A percentile compares a stretch with the other conserved stretches of the same genome.
phyloP scores from a whole-genome alignment of 805 yeast genomes.

The Suhomyces kilbournensis region DNA sequence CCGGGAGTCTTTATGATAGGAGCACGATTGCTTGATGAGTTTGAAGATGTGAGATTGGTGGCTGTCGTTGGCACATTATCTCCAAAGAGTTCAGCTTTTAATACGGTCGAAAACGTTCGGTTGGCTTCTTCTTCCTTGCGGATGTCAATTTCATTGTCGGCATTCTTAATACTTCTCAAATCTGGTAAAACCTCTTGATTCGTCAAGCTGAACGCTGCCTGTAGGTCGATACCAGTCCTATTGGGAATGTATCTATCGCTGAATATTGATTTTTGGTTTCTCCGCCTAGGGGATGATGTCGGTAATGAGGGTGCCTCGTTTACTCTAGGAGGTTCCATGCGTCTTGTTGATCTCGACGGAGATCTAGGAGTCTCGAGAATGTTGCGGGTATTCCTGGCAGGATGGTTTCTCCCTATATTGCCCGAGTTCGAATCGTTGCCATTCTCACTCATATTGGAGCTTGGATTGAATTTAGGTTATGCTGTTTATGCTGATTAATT shows the following conservation, averaged over 20 bases:
- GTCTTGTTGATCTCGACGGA: conserved; percentile 41
- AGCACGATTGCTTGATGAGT: conserved; percentile 1
- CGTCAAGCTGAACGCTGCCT: conserved; percentile 72
- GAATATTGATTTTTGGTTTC: conserved; percentile 47
- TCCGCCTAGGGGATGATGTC: conserved; percentile 49
- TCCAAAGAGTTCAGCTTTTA: conserved; percentile 90
- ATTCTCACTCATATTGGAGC: conserved; percentile 2
- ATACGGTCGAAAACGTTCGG: conserved; percentile 77
- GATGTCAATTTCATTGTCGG: conserved; percentile 61
- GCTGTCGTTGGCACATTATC: conserved; percentile 64
- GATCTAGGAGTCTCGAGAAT: conserved; percentile 39
- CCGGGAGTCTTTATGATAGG: conserved; percentile 7
- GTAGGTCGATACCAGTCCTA: conserved; percentile 80
- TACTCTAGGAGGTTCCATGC: conserved; percentile 36
- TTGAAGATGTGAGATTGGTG: conserved; percentile 24
- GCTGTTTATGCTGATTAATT: not conserved
- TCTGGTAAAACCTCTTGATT: conserved; percentile 43
- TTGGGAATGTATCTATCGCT: conserved; percentile 88
- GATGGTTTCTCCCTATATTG: not conserved
- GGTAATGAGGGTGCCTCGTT: conserved; percentile 25
- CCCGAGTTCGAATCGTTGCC: not conserved
- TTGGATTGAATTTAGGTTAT: not conserved
- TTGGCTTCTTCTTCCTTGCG: conserved; percentile 80
- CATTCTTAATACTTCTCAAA: conserved; percentile 24
- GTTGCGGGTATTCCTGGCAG: conserved; percentile 3